Evolutionary conservation across 345 rosid genomes (phyloP), one percentile per base, ranked within the genome.

Genomic region (Gossypium ekmanianum): DNA sequence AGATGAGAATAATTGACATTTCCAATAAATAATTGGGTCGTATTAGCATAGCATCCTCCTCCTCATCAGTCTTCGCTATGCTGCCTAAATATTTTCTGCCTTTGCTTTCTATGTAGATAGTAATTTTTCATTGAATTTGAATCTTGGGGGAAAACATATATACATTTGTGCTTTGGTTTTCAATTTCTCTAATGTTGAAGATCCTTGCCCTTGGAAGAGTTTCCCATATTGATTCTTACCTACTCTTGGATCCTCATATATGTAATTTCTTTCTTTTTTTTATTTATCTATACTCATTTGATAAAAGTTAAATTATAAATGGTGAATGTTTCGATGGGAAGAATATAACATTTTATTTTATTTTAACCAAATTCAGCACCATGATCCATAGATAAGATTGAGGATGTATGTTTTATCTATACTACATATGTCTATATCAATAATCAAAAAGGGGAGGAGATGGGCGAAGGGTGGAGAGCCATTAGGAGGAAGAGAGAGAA

Each of bases 51-150:
- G 62, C 62, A 20, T 8, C 62, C 62, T 58, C 62, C 62, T 20
- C 48, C 12, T 11, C 48, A 34, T 34, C 41, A 34, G 41, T 45
- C 29, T 58, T 41, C 68, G 9, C 17, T 58, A n/a, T 69, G 70
- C 56, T 77, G 72, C 69, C 67, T 73, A 61, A 75, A 61, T 67
- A 61, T 62, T 29, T 72, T 44, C 45, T 75, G 78, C 61, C 73
- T 78, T 34, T 71, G 72, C 61, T 48, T 67, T 4, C 81, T 61
- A 9, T 83, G 82, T 81, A 80, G 70, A 85, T 77, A 76, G 59
- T 70, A 14, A 57, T 57, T 20, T 57, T 20, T 3, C 11, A 57
- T 10, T 57, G 61, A 57, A 22, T 20, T 57, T 57, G 61, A 57
- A 22, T 20, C 61, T 57, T 22, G 12, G 11, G 61, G 64, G 52